Percentiles rank a stretch among this genome's conserved stretches.
phyloP scores from a whole-genome alignment of 179 eudicot species.

The Actinidia arguta region DNA sequence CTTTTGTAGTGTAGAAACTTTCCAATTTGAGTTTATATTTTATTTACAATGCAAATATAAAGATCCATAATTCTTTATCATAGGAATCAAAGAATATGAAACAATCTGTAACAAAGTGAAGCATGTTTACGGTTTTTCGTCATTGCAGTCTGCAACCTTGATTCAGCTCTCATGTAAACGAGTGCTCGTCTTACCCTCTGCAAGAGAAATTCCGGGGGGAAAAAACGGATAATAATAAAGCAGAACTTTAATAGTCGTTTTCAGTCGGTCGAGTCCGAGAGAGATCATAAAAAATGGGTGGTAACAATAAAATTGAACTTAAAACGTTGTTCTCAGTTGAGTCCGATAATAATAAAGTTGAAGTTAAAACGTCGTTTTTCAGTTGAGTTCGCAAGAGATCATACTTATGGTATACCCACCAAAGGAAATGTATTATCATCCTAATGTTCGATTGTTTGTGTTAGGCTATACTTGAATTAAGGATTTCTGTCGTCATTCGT shows the following conservation, averaged over 20 bases:
- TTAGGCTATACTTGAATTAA: too few species aligned
- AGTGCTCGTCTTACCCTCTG: constrained; percentile 80
- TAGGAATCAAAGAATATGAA: not conserved
- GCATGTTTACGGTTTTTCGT: not conserved
- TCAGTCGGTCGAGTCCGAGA: not conserved
- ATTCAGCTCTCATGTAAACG: constrained; percentile 68
- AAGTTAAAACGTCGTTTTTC: too few species aligned
- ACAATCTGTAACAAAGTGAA: not conserved
- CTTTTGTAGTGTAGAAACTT: too few species aligned
- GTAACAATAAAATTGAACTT: too few species aligned
- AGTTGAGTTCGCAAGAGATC: not conserved
- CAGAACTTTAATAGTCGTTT: not conserved
- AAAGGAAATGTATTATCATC: not conserved
- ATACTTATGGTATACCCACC: not conserved
- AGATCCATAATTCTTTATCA: too few species aligned
- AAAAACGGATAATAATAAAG: not conserved
- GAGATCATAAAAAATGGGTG: not conserved
- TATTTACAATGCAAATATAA: too few species aligned
- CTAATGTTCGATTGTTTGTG: not conserved
- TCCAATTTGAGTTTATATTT: too few species aligned
- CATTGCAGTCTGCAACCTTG: constrained; percentile 69
- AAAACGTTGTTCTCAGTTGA: too few species aligned
- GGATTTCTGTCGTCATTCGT: too few species aligned
- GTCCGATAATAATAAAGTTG: too few species aligned
- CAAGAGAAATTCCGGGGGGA: constrained; percentile 13